Evolutionary conservation across 169 alveolate genomes (phyloP).

Genomic region (Eimeria sp.): DNA sequence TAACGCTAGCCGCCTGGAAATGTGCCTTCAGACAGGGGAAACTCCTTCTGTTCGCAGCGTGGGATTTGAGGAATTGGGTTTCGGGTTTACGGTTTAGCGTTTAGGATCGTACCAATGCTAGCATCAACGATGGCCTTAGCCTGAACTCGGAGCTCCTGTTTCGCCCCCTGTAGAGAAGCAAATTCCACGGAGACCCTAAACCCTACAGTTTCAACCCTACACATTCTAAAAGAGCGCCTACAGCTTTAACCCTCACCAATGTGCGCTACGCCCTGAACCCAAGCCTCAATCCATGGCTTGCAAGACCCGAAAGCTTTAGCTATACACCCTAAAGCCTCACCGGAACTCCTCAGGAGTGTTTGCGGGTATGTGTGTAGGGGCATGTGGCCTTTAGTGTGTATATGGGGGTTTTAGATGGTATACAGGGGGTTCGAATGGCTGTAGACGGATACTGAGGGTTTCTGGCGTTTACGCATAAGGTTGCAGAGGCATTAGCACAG

Average conservation of each 20-base stretch:
- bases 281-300: not conserved
- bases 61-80: not conserved
- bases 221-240: not conserved
- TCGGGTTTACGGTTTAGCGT: slow-evolving; percentile 32
- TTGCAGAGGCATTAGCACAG: not conserved
- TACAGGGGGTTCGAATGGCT: not conserved
- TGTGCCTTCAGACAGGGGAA: not conserved
- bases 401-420: not conserved
- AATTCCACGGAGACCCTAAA: not conserved
- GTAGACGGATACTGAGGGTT: too few species aligned
- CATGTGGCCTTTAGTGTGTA: too few species aligned
- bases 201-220: not conserved
- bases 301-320: not conserved
- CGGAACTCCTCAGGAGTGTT: too few species aligned
- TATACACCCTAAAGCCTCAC: not conserved
- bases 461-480: too few species aligned
- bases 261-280: not conserved
- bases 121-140: slow-evolving; percentile 94
- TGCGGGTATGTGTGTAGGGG: too few species aligned
- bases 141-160: slow-evolving; percentile 91
- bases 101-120: slow-evolving; percentile 87
- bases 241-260: not conserved
- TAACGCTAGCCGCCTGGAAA: not conserved
- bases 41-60: not conserved
- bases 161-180: slow-evolving; percentile 87